Conservation (phyloP, 148 eudicot species). For the Amaranthus hypochondriacus region DNA sequence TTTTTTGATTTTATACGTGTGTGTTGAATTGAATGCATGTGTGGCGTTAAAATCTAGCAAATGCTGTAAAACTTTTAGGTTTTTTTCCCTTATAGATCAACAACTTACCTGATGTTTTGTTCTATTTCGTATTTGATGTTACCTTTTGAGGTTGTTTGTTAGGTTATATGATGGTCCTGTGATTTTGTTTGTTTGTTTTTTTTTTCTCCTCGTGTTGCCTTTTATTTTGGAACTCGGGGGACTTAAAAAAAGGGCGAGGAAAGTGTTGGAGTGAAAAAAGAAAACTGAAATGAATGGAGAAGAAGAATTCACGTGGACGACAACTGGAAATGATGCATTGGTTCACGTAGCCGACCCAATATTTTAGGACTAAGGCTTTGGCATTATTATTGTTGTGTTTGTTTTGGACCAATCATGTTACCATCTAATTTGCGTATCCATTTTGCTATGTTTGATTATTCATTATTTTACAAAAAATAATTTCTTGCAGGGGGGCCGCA, state of each 20-base stretch:
- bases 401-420: not conserved
- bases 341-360: too few relatives aligned
- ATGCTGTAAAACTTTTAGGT: not conserved
- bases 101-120: not conserved
- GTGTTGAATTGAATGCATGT: not conserved
- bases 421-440: not conserved
- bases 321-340: too few relatives aligned
- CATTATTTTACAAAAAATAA: not conserved
- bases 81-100: not conserved
- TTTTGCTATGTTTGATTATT: not conserved
- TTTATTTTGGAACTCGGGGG: not conserved
- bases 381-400: too few relatives aligned
- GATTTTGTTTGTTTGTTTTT: not conserved
- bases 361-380: too few relatives aligned
- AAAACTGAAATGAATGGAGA: too few relatives aligned
- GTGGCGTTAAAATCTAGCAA: not conserved
- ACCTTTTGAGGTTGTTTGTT: not conserved
- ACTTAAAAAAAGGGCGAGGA: too few relatives aligned
- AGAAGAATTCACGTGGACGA: too few relatives aligned
- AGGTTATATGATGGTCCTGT: not conserved
- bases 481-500: slow-evolving; percentile 57
- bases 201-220: not conserved
- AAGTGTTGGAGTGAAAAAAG: too few relatives aligned
- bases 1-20: not conserved
- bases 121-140: not conserved